phyloP scores from a whole-genome alignment of 352 stramenopile genomes.

The Phytopythium mirpurense region DNA sequence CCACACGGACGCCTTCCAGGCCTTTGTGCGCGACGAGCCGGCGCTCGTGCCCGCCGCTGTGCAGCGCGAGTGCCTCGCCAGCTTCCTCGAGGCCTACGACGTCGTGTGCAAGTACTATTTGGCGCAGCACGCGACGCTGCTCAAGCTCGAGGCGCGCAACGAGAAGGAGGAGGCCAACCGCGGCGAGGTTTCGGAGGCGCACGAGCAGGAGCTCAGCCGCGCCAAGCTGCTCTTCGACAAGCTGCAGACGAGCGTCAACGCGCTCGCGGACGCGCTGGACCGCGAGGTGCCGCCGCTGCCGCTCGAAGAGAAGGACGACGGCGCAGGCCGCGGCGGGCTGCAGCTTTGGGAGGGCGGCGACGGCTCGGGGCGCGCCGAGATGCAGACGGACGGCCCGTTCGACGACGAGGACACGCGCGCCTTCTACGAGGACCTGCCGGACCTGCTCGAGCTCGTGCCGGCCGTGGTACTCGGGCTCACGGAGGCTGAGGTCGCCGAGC shows the following conservation, averaged over 20 bases:
- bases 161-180: constrained; percentile 88
- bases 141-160: constrained; percentile 92
- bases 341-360: constrained; percentile 69
- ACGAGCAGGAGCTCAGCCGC: constrained; percentile 67
- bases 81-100: constrained; percentile 87
- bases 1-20: constrained; percentile 27
- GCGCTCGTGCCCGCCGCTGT: constrained; percentile 54
- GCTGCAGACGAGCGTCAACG: constrained; percentile 77
- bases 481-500: constrained; percentile 77
- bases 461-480: constrained; percentile 91
- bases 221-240: constrained; percentile 83
- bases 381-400: constrained; percentile 88
- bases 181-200: constrained; percentile 65
- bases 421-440: constrained; percentile 97
- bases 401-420: constrained; percentile 94
- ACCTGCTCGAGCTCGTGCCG: constrained; percentile 93
- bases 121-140: constrained; percentile 82
- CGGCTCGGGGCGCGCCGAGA: constrained; percentile 50
- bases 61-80: constrained; percentile 63
- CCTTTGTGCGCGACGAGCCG: constrained; percentile 30
- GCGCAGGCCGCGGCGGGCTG: constrained; percentile 33
- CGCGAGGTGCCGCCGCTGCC: constrained; percentile 66
- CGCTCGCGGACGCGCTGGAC: constrained; percentile 74
- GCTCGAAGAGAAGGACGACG: constrained; percentile 57
- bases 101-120: constrained; percentile 89